These are phyloP conservation scores for Metschnikowia dekortorum DNA, from an alignment of 805 yeast genomes.

Conservation along the genomic window DNA sequence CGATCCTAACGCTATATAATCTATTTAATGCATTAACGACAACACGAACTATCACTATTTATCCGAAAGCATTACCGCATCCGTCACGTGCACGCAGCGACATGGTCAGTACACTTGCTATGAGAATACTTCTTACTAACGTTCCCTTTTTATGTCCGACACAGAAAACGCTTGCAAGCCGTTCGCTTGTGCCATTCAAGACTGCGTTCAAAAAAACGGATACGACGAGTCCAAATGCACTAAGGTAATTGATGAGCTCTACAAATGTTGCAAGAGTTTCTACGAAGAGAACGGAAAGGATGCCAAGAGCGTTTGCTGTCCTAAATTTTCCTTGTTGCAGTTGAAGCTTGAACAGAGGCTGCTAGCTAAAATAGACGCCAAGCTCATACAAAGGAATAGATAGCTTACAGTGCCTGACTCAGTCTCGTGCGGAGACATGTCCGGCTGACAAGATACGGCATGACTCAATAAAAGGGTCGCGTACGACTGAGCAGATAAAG, in stretches of 20 bases:
- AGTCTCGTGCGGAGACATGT: too few species aligned
- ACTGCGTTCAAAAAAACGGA: constrained; percentile 57
- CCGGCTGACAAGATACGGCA: too few species aligned
- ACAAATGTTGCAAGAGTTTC: constrained; percentile 68
- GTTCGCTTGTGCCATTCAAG: constrained; percentile 80
- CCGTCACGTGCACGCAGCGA: constrained; percentile 4
- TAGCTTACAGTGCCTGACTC: not conserved
- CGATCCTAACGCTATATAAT: constrained; percentile 27
- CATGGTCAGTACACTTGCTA: not conserved
- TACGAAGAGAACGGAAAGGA: constrained; percentile 58
- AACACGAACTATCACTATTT: not conserved
- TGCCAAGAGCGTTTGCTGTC: constrained; percentile 72
- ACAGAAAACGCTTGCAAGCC: constrained; percentile 57
- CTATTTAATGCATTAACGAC: not conserved
- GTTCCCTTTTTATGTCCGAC: constrained; percentile 1
- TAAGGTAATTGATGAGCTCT: constrained; percentile 60
- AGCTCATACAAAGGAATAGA: constrained; percentile 24
- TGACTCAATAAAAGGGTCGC: too few species aligned
- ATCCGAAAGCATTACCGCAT: not conserved
- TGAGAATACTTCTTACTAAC: not conserved
- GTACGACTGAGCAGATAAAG: too few species aligned
- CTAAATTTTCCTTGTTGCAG: constrained; percentile 57
- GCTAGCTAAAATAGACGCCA: constrained; percentile 56
- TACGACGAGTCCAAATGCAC: constrained; percentile 77
- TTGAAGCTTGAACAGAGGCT: constrained; percentile 63